Conservation (phyloP, 805 yeast genomes). For the Grigorovia yakushimaensis region DNA sequence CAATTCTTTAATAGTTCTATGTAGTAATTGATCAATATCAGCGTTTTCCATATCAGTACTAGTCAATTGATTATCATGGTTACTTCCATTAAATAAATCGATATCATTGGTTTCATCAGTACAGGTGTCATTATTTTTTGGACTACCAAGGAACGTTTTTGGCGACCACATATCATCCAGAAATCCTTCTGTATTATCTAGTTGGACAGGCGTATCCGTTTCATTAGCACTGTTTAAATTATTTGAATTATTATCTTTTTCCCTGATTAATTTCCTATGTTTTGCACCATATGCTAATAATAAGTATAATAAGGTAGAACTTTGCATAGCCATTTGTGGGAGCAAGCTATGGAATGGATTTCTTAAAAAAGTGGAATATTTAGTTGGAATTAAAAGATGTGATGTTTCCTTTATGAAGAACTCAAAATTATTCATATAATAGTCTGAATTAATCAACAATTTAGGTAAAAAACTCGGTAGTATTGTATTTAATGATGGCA, state of each 20-base stretch:
- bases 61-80: too few relatives aligned
- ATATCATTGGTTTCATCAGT: background rate
- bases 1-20: conserved; percentile 49
- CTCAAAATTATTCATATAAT: conserved; percentile 50
- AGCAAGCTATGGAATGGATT: conserved; percentile 59
- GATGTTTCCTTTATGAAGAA: conserved; percentile 56
- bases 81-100: too few relatives aligned
- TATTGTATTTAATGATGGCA: background rate
- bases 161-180: background rate
- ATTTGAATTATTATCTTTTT: conserved; percentile 11
- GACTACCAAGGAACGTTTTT: too few relatives aligned
- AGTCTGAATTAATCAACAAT: conserved; percentile 46
- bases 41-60: too few relatives aligned
- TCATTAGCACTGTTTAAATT: background rate
- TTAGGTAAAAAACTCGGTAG: conserved; percentile 46
- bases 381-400: conserved; percentile 55
- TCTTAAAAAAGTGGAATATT: conserved; percentile 39
- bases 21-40: conserved; percentile 28
- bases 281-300: conserved; percentile 42
- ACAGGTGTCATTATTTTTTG: too few relatives aligned
- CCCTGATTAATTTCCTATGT: conserved; percentile 22
- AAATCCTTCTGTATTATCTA: too few relatives aligned
- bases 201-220: too few relatives aligned
- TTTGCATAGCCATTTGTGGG: conserved; percentile 58
- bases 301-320: conserved; percentile 44